Conservation (phyloP, 1,139 yeast species). For the Ogataea hybrid region DNA sequence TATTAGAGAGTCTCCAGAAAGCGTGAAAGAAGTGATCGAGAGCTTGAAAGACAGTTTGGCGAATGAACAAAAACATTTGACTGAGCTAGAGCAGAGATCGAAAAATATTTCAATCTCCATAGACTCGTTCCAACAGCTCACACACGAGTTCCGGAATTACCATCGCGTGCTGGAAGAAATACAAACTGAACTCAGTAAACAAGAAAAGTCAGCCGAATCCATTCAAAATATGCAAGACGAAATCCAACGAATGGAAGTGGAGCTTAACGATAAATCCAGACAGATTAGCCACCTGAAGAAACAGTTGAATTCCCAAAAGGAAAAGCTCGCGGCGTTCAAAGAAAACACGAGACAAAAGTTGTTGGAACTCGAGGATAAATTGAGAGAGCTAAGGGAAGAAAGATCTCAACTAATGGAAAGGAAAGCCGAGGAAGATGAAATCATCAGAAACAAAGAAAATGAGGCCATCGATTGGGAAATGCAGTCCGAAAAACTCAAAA, state of each 20-base stretch:
- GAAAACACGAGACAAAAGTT: conserved; percentile 49
- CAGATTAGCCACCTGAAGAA: conserved; percentile 50
- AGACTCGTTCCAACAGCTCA: conserved; percentile 57
- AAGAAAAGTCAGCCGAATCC: conserved; percentile 39
- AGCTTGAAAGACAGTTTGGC: conserved; percentile 53
- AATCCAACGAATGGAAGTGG: conserved; percentile 34
- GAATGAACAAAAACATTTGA: conserved; percentile 41
- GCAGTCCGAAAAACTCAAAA: conserved; percentile 46
- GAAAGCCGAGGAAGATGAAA: conserved; percentile 31
- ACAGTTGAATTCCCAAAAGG: conserved; percentile 48
- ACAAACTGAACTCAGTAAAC: conserved; percentile 47
- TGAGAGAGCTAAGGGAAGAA: conserved; percentile 42
- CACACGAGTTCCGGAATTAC: conserved; percentile 52
- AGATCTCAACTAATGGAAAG: conserved; percentile 46
- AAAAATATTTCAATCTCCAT: conserved; percentile 53
- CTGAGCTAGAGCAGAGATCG: conserved; percentile 45
- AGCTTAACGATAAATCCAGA: conserved; percentile 42
- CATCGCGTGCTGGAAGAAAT: conserved; percentile 58
- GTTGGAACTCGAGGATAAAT: conserved; percentile 42
- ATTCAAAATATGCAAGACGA: conserved; percentile 16
- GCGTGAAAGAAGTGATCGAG: conserved; percentile 51
- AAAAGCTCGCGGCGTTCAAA: conserved; percentile 50
- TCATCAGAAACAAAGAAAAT: conserved; percentile 50
- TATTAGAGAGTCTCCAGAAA: conserved; percentile 60
- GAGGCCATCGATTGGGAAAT: conserved; percentile 49